Conservation (phyloP, 2,329 filamentous ascomycete species). For the Epichloe coenophiala region DNA sequence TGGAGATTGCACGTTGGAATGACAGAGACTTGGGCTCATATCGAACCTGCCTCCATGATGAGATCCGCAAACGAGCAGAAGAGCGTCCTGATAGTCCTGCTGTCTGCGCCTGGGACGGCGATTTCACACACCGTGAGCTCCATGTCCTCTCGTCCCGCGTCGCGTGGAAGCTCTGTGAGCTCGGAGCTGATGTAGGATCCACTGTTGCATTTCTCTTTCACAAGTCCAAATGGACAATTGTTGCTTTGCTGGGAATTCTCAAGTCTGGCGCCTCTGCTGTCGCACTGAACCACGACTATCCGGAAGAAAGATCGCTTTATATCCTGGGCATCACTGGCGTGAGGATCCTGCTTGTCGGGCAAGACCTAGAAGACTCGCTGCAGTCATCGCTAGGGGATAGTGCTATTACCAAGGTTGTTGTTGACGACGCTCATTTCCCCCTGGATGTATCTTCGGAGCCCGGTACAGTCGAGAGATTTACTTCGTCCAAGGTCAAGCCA, state of each 20-base stretch:
- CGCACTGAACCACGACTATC: slow-evolving; percentile 12
- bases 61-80: no score
- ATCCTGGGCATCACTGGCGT: slow-evolving; percentile 7
- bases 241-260: slow-evolving; percentile 18
- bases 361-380: no score
- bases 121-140: slow-evolving; percentile 16
- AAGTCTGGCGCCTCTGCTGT: slow-evolving; percentile 22
- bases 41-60: no score
- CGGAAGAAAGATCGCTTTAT: not conserved
- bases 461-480: no score
- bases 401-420: no score
- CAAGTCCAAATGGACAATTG: slow-evolving; percentile 18
- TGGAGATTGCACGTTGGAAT: no score
- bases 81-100: slow-evolving; percentile 12
- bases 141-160: slow-evolving; percentile 12
- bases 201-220: slow-evolving; percentile 19
- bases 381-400: no score
- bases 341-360: no score
- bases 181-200: slow-evolving; percentile 12
- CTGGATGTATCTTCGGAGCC: no score
- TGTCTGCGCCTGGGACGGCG: slow-evolving; percentile 18
- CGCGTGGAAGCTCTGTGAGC: slow-evolving; percentile 9
- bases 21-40: no score
- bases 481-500: no score
- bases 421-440: no score